These are phyloP conservation scores for Prinsepia uniflora DNA, from an alignment of 306 rosid species.

Conservation along the genomic window DNA sequence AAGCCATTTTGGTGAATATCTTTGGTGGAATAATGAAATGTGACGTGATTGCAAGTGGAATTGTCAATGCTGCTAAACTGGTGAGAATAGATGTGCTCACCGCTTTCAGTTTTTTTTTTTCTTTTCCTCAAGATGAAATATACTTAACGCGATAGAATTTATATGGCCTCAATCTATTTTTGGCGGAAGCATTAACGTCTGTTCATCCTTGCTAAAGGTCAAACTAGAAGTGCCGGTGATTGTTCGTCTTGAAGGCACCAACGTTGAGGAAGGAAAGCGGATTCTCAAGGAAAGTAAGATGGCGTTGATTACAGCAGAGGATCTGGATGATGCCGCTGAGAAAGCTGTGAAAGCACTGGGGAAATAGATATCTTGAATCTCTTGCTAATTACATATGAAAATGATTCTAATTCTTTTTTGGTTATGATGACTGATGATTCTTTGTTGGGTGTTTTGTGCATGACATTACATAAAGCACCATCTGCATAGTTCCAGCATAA, in stretches of 20 bases:
- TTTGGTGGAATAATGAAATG: slow-evolving; percentile 99
- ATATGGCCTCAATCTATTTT: slow-evolving; percentile 4
- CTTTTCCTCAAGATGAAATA: no score
- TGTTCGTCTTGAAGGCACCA: slow-evolving; percentile 98
- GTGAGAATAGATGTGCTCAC: slow-evolving; percentile 34
- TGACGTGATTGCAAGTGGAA: slow-evolving; percentile 95
- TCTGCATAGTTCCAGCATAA: slow-evolving; percentile 17
- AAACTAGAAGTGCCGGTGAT: slow-evolving; percentile 84
- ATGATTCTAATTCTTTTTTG: slow-evolving; percentile 23
- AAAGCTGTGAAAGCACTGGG: slow-evolving; percentile 88
- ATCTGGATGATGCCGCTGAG: slow-evolving; percentile 94
- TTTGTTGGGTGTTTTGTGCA: slow-evolving; percentile 11
- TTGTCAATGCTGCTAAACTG: slow-evolving; percentile 94
- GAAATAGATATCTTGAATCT: slow-evolving; percentile 2
- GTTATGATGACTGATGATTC: slow-evolving; percentile 5
- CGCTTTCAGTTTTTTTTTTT: background rate
- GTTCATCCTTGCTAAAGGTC: slow-evolving; percentile 49
- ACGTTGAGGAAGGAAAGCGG: slow-evolving; percentile 90
- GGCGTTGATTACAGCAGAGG: slow-evolving; percentile 89
- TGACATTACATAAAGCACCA: slow-evolving; percentile 18
- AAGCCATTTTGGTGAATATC: slow-evolving; percentile 95
- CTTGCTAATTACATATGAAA: slow-evolving; percentile 15
- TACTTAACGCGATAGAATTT: background rate
- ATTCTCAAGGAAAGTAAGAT: slow-evolving; percentile 94
- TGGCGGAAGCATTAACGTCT: slow-evolving; percentile 17